Conservation (phyloP, 2,329 filamentous ascomycete species). For the Septoria petroselini region DNA sequence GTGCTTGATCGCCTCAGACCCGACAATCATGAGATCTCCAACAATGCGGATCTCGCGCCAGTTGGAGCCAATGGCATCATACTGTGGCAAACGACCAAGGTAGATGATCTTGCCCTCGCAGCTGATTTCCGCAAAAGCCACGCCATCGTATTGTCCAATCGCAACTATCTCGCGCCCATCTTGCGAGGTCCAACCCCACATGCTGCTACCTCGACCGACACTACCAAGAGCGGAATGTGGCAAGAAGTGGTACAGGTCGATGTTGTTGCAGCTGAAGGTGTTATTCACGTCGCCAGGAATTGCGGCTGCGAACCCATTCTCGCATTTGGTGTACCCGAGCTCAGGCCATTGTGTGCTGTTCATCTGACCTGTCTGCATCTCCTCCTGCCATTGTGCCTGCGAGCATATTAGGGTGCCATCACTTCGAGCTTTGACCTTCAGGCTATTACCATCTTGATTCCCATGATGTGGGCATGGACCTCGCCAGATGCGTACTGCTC, state of each 20-base stretch:
- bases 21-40: constrained; percentile 45
- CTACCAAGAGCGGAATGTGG: constrained; percentile 55
- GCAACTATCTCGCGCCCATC: constrained; percentile 55
- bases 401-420: constrained; percentile 5
- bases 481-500: constrained; percentile 26
- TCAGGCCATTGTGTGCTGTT: constrained; percentile 40
- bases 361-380: constrained; percentile 39
- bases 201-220: constrained; percentile 44
- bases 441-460: constrained; percentile 27
- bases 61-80: constrained; percentile 42
- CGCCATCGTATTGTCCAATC: constrained; percentile 55
- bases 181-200: constrained; percentile 55
- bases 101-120: constrained; percentile 52
- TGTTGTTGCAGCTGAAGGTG: constrained; percentile 46
- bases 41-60: constrained; percentile 54
- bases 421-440: too few relatives aligned
- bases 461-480: constrained; percentile 27
- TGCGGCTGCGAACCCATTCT: constrained; percentile 21
- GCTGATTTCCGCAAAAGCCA: constrained; percentile 54
- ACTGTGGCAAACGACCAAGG: constrained; percentile 53
- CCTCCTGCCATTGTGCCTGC: constrained; percentile 36
- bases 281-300: constrained; percentile 21
- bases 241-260: constrained; percentile 55
- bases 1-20: constrained; percentile 49
- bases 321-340: constrained; percentile 38